Base-by-base conservation (phyloP, 331 rosid species). In the Phaseolus coccineus region DNA sequence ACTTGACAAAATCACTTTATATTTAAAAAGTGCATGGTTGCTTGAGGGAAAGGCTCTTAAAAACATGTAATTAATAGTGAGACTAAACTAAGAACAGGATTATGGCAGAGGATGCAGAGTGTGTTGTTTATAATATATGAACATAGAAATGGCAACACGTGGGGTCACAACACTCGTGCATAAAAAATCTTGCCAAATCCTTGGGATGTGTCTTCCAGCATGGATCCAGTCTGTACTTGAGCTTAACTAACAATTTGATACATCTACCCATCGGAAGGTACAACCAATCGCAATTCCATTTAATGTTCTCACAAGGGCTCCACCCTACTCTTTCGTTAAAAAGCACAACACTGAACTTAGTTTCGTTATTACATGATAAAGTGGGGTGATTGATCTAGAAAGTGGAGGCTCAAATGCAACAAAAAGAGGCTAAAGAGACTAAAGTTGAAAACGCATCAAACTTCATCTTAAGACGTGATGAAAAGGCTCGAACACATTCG, bases 151-250 rank as follows among this genome's bases (percentile, higher is more conserved):
- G 62, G 13, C 8, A 55, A 55, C 5, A 55, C 14, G 62, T 53
- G 59, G 24, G 59, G 27, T 52, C 4, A 19, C 27, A 22, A 2
- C 14, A 56, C 2, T 56, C 2, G 33, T 57, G 64, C 64, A 27
- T 11, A 4, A 61, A 30, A 6, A 61, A 30, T 61, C 2, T 31
- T 14, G 42, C 6, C 31, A 73, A 59, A 71, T 64, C 73, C 55
- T 81, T 67, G 84, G 61, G 69, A 75, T 33, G 80, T 68, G 82
- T 76, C 82, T 69, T 47, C 6, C 3, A 5, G n/a, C 50, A 77
- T 68, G 57, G 79, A 40, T 71, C 80, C 89, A 86, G 85, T 65
- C 87, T 86, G 83, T 79, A 75, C 25, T 50, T 55, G 2, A 71
- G 48, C n/a, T 69, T 55, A 46, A 69, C 42, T 37, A 6, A 37